Base-by-base conservation (phyloP, 805 yeast genomes). In the Lachancea lanzarotensis region DNA sequence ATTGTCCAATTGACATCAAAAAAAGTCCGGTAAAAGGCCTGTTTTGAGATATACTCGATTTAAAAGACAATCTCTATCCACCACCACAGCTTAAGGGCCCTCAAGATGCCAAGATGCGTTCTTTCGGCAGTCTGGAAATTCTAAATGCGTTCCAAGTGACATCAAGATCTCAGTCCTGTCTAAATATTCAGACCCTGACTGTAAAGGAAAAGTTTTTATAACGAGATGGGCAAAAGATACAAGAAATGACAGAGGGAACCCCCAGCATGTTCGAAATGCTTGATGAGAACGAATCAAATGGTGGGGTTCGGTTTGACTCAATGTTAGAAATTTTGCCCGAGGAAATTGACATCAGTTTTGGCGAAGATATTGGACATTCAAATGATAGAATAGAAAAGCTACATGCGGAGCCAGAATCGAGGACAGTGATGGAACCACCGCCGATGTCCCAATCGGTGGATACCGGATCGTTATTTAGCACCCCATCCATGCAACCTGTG, bases 301-400 rank as follows among this genome's bases (percentile, higher is more conserved):
- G 38, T 36, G 35, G 37, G 41, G 34, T 16, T 5, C 37, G 40
- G n/a, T 63, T 63, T 41, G 69, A 65, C 46, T 49, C 63, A 2
- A 63, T 63, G 67, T 44, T 65, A 31, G 69, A 65, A 45, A 58
- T 57, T 9, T 43, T 65, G 16, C 69, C 69, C 2, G 68, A 63
- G 51, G 61, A 56, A 35, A 45, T 62, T 19, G 56, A 54, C 37
- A 49, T 56, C 13, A 38, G 27, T 15, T 26, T 43, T 25, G 40
- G 17, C 13, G 37, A 22, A 15, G 43, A 17, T n/a, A 19, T 32
- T 10, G 25, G 34, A 12, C 9, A 25, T 22, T 15, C 34, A 25
- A 20, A n/a, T 27, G 26, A 26, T 11, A 34, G 26, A 13, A 25
- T 37, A 9, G 38, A 33, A 13, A 11, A 8, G 18, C 15, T 17